Conservation (phyloP, 2,329 filamentous ascomycete species). For the Penicillium nordicum region DNA sequence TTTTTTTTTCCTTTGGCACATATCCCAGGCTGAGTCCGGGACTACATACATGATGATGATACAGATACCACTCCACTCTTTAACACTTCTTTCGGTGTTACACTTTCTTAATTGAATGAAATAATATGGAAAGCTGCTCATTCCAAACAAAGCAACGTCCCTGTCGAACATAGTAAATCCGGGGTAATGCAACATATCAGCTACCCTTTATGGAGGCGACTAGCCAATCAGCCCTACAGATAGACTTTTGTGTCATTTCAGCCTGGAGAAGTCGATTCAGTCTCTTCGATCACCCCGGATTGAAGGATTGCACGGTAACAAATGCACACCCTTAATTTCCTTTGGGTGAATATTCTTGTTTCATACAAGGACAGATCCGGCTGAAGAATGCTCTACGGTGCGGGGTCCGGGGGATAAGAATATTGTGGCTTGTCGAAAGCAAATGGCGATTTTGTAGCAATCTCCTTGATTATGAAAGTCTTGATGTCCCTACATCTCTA, state of each 20-base stretch:
- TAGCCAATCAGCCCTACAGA: background rate
- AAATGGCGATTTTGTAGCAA: background rate
- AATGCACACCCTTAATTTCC: background rate
- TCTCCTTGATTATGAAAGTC: too few species aligned
- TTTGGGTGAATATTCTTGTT: background rate
- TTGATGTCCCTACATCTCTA: too few species aligned
- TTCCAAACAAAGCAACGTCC: background rate
- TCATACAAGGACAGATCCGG: background rate
- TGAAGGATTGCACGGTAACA: background rate
- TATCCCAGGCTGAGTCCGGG: conserved; percentile 8
- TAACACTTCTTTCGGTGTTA: background rate
- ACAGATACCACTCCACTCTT: conserved; percentile 26
- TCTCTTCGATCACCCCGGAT: background rate
- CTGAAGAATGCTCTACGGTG: background rate
- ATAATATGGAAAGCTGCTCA: background rate
- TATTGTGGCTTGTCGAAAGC: background rate
- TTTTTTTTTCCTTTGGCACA: conserved; percentile 1
- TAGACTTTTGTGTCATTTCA: background rate
- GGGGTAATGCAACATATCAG: background rate
- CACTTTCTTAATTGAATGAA: background rate
- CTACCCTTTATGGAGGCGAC: background rate
- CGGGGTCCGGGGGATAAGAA: background rate
- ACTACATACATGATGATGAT: conserved; percentile 15
- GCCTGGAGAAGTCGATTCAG: background rate
- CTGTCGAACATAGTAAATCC: too few species aligned